These are phyloP conservation scores for Podospora comata DNA, from an alignment of 495 filamentous ascomycete species.

Conservation along the genomic window DNA sequence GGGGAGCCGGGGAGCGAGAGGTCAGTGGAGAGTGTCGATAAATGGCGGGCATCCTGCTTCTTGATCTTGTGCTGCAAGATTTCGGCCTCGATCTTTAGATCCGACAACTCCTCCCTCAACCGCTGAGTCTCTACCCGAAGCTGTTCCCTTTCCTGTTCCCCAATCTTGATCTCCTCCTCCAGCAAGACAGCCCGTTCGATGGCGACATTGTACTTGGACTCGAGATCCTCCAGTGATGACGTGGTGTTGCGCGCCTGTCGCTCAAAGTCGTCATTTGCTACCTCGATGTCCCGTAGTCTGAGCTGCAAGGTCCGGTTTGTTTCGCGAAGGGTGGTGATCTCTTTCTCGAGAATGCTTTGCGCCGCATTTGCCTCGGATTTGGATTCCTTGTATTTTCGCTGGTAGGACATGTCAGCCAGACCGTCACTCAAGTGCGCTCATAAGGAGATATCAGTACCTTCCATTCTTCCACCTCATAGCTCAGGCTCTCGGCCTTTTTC, in stretches of 20 bases:
- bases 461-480: conserved; percentile 95
- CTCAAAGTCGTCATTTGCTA: conserved; percentile 97
- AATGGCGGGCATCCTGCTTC: conserved; percentile 52
- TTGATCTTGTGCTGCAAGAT: conserved; percentile 90
- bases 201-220: conserved; percentile 91
- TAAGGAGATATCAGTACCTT: conserved; percentile 61
- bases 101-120: conserved; percentile 82
- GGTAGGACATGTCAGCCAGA: conserved; percentile 24
- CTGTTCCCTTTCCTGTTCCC: conserved; percentile 84
- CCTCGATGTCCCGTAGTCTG: conserved; percentile 88
- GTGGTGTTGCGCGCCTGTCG: conserved; percentile 89
- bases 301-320: conserved; percentile 75
- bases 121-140: conserved; percentile 87
- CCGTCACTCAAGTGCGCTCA: conserved; percentile 5
- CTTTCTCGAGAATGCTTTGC: conserved; percentile 87
- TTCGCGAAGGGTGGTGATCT: conserved; percentile 87
- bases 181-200: conserved; percentile 90
- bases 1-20: conserved; percentile 55
- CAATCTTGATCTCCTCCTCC: conserved; percentile 87
- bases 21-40: conserved; percentile 52
- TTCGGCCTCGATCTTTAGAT: conserved; percentile 91
- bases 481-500: conserved; percentile 78
- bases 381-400: conserved; percentile 95
- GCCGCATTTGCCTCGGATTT: conserved; percentile 79
- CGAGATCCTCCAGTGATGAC: conserved; percentile 92